Percentiles rank a stretch among this genome's conserved stretches.
phyloP scores from a whole-genome alignment of 139 green algal genomes.

The Eudorina sp. region DNA sequence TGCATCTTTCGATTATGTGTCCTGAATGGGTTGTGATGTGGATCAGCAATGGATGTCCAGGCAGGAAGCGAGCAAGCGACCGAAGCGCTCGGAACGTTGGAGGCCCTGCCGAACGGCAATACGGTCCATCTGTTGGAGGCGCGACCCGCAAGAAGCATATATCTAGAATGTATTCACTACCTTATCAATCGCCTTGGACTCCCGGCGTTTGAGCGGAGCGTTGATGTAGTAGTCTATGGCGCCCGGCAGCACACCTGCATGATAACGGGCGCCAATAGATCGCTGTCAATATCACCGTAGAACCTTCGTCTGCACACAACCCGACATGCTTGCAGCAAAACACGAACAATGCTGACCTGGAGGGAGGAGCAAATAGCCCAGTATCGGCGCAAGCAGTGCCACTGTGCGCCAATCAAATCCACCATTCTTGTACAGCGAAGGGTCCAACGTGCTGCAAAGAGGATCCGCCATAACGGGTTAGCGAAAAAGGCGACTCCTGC shows the following conservation, averaged over 20 bases:
- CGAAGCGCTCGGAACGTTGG: too few relatives aligned
- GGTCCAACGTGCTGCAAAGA: constrained; percentile 86
- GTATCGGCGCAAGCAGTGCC: constrained; percentile 60
- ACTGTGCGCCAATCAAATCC: constrained; percentile 76
- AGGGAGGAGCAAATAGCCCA: constrained; percentile 76
- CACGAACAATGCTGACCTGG: constrained; percentile 67
- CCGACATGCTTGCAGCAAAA: too few relatives aligned
- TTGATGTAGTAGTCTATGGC: constrained; percentile 88
- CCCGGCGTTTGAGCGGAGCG: constrained; percentile 68
- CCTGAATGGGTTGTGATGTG: too few relatives aligned
- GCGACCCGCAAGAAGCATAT: too few relatives aligned
- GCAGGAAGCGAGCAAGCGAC: too few relatives aligned
- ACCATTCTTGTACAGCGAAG: constrained; percentile 82
- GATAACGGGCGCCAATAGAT: neutral
- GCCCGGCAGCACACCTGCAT: constrained; percentile 82
- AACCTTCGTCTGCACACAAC: too few relatives aligned
- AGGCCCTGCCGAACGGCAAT: too few relatives aligned
- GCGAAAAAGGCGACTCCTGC: neutral
- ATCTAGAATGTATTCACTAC: constrained; percentile 18
- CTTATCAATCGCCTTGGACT: constrained; percentile 48
- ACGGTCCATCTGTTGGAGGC: too few relatives aligned
- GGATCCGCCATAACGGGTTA: neutral
- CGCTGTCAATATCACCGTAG: too few relatives aligned
- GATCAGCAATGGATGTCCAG: too few relatives aligned
- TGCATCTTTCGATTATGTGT: too few relatives aligned